Percentiles rank a stretch among this genome's conserved stretches.
Conservation (phyloP, 2,329 filamentous ascomycete species). For the Epichloe sibirici region DNA sequence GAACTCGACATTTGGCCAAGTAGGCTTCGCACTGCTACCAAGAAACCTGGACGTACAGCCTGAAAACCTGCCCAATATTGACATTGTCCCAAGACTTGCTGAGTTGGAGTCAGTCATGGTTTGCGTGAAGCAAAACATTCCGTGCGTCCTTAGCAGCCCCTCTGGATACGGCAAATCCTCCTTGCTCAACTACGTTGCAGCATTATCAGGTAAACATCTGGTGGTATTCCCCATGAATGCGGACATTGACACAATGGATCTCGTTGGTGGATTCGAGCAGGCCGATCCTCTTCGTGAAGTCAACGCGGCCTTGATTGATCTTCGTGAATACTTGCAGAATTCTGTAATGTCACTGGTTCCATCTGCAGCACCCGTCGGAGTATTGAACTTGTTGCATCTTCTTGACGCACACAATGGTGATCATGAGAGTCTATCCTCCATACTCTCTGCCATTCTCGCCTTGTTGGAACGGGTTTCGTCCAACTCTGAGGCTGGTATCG, state of each 20-base stretch:
- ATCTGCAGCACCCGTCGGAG: constrained; percentile 30
- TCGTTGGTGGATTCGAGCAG: constrained; percentile 95
- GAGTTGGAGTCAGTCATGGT: constrained; percentile 79
- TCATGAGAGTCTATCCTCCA: constrained; percentile 22
- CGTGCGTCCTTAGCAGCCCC: constrained; percentile 75
- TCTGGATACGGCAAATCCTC: constrained; percentile 81
- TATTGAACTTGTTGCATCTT: constrained; percentile 37
- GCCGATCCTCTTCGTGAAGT: constrained; percentile 68
- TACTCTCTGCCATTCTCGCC: constrained; percentile 26
- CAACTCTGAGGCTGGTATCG: constrained; percentile 31
- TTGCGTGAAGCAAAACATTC: constrained; percentile 75
- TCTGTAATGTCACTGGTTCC: constrained; percentile 38
- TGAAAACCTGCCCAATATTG: constrained; percentile 36
- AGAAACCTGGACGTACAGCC: constrained; percentile 46
- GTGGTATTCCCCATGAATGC: constrained; percentile 83
- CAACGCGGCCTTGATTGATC: constrained; percentile 38
- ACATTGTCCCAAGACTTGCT: constrained; percentile 45
- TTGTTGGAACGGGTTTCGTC: constrained; percentile 30
- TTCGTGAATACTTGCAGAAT: constrained; percentile 39
- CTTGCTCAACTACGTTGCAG: constrained; percentile 69
- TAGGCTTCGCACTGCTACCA: constrained; percentile 61
- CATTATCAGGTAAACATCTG: constrained; percentile 60
- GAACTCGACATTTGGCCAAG: constrained; percentile 54
- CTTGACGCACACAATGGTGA: constrained; percentile 32
- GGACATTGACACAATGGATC: constrained; percentile 92